These are phyloP conservation scores for Celoporthe dispersa DNA, from an alignment of 2,329 filamentous ascomycete species.

Conservation along the genomic window DNA sequence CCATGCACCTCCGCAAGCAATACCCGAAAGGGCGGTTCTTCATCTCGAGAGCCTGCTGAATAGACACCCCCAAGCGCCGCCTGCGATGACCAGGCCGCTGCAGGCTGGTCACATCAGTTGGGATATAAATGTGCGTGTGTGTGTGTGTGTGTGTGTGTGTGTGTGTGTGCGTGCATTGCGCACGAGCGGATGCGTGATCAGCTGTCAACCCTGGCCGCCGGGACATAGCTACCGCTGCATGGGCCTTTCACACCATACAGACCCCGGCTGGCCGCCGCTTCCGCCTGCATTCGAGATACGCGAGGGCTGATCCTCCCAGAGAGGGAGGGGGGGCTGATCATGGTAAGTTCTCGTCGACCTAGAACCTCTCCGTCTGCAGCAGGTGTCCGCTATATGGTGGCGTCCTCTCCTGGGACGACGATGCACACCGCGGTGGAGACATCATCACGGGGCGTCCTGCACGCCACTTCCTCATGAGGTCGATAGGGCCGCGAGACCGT, in stretches of 20 bases:
- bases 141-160: background rate
- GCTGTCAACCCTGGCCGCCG: constrained; percentile 3
- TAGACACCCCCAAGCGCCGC: background rate
- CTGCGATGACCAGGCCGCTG: background rate
- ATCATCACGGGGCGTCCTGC: constrained; percentile 11
- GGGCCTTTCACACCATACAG: background rate
- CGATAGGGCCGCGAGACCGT: constrained; percentile 11
- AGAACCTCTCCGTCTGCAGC: constrained; percentile 1
- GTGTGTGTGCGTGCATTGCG: background rate
- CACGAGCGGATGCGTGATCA: background rate
- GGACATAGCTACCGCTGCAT: constrained; percentile 11
- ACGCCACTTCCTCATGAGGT: constrained; percentile 13
- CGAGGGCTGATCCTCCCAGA: constrained; percentile 28
- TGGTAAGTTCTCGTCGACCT: constrained; percentile 22
- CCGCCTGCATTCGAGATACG: constrained; percentile 28
- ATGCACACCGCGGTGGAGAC: constrained; percentile 17
- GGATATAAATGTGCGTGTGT: background rate
- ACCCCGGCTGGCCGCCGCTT: constrained; percentile 13
- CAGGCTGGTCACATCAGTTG: constrained; percentile 12
- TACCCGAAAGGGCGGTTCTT: background rate
- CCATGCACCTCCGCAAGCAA: constrained; percentile 8
- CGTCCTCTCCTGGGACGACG: constrained; percentile 15
- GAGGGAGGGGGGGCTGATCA: constrained; percentile 16
- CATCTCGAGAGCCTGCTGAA: background rate
- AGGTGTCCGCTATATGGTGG: constrained; percentile 5